Conservation (phyloP, 1,139 yeast species). For the Trichomonascaceae sp. region DNA sequence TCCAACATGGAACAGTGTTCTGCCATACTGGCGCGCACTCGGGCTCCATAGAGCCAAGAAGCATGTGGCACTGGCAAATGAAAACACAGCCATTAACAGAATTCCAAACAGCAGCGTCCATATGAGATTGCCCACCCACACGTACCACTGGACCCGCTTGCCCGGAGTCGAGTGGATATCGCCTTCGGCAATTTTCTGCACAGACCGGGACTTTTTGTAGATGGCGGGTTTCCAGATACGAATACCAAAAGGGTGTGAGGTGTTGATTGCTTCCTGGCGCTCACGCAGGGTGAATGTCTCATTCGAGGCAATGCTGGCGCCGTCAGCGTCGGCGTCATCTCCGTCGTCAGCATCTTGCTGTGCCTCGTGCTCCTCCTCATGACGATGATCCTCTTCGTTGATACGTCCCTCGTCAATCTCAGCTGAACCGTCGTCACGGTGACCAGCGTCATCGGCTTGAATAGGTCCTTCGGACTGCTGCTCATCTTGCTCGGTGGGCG, state of each 20-base stretch:
- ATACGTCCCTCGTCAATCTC: slow-evolving; percentile 3
- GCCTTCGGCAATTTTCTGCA: slow-evolving; percentile 80
- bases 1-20: slow-evolving; percentile 50
- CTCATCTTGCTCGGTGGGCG: neutral
- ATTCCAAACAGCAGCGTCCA: slow-evolving; percentile 72
- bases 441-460: neutral
- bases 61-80: slow-evolving; percentile 38
- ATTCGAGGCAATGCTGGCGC: slow-evolving; percentile 32
- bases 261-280: slow-evolving; percentile 90
- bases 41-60: slow-evolving; percentile 23
- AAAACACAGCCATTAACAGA: slow-evolving; percentile 41
- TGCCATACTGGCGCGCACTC: slow-evolving; percentile 44
- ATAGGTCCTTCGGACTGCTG: neutral
- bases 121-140: slow-evolving; percentile 54
- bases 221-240: slow-evolving; percentile 98
- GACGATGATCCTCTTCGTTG: slow-evolving; percentile 1
- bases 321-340: slow-evolving; percentile 24
- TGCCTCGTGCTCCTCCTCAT: slow-evolving; percentile 1
- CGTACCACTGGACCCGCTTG: slow-evolving; percentile 45
- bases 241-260: slow-evolving; percentile 96
- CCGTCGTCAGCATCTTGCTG: slow-evolving; percentile 2
- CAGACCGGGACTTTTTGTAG: slow-evolving; percentile 85
- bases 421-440: slow-evolving; percentile 4
- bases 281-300: slow-evolving; percentile 86
- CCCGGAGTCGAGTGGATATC: slow-evolving; percentile 77